Conservation (phyloP, 169 alveolate species). For the Cryptosporidium andersoni region DNA sequence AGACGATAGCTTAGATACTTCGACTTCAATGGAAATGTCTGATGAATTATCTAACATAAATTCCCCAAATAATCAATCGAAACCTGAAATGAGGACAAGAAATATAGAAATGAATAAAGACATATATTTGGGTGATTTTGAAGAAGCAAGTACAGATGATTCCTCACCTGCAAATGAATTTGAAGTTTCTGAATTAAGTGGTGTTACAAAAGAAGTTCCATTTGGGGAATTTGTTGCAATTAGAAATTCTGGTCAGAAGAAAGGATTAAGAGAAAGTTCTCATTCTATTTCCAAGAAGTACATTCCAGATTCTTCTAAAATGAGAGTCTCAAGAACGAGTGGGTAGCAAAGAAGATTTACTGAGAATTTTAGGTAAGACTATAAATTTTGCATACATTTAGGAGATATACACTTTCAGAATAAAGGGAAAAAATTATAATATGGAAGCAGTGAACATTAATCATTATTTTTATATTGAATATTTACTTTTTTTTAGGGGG, state of each 20-base stretch:
- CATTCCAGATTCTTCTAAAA: too few species aligned
- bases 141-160: conserved; percentile 2
- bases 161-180: not conserved
- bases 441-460: too few species aligned
- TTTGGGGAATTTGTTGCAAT: conserved; percentile 15
- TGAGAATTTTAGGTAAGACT: too few species aligned
- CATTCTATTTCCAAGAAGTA: not conserved
- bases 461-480: too few species aligned
- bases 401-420: too few species aligned
- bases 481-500: too few species aligned
- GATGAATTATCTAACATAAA: too few species aligned
- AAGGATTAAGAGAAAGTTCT: not conserved
- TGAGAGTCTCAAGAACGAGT: not conserved
- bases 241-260: conserved; percentile 7
- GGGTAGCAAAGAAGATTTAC: too few species aligned
- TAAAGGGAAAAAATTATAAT: too few species aligned
- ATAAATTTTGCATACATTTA: too few species aligned
- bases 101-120: conserved; percentile 3
- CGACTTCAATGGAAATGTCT: too few species aligned
- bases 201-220: conserved; percentile 8
- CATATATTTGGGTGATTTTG: conserved; percentile 31
- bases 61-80: too few species aligned
- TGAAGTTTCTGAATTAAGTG: conserved; percentile 19
- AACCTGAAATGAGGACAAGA: not conserved
- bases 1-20: not conserved